phyloP scores from a whole-genome alignment of 1,284 basidiomycete genomes.

The Boletellus dicymbophilus region DNA sequence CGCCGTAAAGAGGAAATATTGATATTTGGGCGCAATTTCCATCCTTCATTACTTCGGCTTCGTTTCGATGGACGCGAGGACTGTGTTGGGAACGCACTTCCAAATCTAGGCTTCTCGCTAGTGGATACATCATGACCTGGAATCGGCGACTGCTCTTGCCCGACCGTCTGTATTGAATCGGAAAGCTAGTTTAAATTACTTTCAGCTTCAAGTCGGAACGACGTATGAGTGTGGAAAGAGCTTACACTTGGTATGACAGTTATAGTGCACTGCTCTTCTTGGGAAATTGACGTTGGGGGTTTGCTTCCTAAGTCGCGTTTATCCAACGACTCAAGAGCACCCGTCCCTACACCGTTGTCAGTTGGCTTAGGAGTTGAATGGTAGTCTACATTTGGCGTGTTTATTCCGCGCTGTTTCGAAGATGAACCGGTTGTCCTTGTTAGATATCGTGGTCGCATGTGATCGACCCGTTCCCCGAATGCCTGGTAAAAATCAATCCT shows the following conservation, averaged over 20 bases:
- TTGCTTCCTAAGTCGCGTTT: not conserved
- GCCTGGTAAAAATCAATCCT: not conserved
- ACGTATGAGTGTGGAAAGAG: not conserved
- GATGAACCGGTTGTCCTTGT: not conserved
- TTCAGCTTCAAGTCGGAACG: not conserved
- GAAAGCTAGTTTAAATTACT: not conserved
- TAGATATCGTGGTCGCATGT: not conserved
- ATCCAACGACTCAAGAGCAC: not conserved
- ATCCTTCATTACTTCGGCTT: conserved; percentile 12
- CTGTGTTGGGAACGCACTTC: not conserved
- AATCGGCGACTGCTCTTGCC: not conserved
- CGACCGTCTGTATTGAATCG: not conserved
- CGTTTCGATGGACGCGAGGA: conserved; percentile 26
- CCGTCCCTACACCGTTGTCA: not conserved
- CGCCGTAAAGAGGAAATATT: conserved; percentile 76
- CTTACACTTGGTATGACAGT: conserved; percentile 8
- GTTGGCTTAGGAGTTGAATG: not conserved
- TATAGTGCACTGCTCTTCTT: not conserved
- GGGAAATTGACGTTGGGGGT: not conserved
- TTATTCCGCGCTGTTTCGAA: conserved; percentile 5
- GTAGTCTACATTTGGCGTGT: not conserved
- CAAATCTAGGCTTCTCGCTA: conserved; percentile 21
- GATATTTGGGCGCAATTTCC: conserved; percentile 40
- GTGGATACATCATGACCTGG: not conserved
- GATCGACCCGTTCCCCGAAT: not conserved